Base-by-base conservation (phyloP, 768 basidiomycete genomes). In the Collybia sp. region DNA sequence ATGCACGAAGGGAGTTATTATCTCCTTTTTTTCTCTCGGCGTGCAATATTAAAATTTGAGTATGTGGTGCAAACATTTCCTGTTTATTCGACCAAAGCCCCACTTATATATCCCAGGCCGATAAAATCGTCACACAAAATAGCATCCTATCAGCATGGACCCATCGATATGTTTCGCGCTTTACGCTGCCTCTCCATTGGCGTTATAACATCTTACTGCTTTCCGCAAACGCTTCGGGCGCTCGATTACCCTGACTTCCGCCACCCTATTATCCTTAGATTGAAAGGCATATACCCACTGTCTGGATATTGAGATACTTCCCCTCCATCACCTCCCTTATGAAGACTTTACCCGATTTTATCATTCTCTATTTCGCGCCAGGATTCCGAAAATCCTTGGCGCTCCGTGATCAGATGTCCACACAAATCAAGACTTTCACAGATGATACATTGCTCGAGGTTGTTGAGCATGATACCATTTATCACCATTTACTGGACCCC, bases 121-220 rank as follows among this genome's bases (percentile, higher is more conserved):
- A 69, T 32, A 55, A 52, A 25, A 55, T 74, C 1, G 44, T 64
- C 18, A 45, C 43, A 3, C 52, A 56, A 37, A 49, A 64, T 45
- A 20, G 37, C 44, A 19, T 39, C 49, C 42, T 36, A 53, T 16
- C 46, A 52, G 34, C 40, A 50, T 41, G 46, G 37, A 25, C 61
- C 69, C 2, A 56, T 57, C 5, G 57, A 73, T 43, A 58, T 73
- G 53, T 67, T 65, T 55, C 54, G 66, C 30, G 72, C 70, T 4
- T 75, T 70, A 41, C 64, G 71, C 30, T 69, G 69, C 30, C 58
- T 65, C 12, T 64, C 71, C 9, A 53, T 72, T 49, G 75, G 75
- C 49, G 66, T 72, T 41, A 69, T 76, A 42, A 60, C 71, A 10
- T 58, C 65, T 5, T 71, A 72, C 50, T 67, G 66, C 51, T 74